A percentile compares a stretch with the other conserved stretches of the same genome.
Evolutionary conservation across 371 early-diverging fungal species (phyloP).

Genomic region (Syncephalastrum racemosum): DNA sequence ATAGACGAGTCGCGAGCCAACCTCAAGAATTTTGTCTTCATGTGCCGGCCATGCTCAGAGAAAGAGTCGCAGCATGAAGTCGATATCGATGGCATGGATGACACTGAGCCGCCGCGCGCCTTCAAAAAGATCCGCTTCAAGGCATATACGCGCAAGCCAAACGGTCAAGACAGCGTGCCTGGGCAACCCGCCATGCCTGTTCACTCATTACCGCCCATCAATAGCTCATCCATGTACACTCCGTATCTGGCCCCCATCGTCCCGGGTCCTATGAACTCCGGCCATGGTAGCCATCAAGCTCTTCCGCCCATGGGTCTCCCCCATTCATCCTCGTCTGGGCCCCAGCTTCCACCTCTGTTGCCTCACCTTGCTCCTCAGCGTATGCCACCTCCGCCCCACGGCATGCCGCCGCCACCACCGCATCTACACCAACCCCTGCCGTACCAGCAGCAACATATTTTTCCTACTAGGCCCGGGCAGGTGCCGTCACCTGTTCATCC

Average conservation of each 20-base stretch:
- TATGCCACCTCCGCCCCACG: slow-evolving; percentile 1
- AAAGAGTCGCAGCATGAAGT: slow-evolving; percentile 17
- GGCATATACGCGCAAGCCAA: slow-evolving; percentile 1
- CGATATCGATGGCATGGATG: slow-evolving; percentile 22
- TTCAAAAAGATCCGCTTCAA: neutral
- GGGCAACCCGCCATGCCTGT: neutral
- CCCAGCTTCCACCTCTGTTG: slow-evolving; percentile 6
- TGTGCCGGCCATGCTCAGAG: slow-evolving; percentile 41
- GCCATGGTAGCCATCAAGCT: neutral
- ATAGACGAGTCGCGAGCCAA: slow-evolving; percentile 26
- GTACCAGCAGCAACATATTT: no score
- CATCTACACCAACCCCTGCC: no score
- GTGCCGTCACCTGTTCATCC: neutral
- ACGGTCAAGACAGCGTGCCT: slow-evolving; percentile 5
- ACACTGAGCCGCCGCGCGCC: neutral
- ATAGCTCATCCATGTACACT: neutral
- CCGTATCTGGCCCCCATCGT: neutral
- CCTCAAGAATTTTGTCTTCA: slow-evolving; percentile 38
- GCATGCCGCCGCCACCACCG: slow-evolving; percentile 6
- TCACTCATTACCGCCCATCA: slow-evolving; percentile 4
- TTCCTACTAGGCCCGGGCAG: neutral
- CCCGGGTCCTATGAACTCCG: no score
- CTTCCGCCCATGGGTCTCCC: neutral
- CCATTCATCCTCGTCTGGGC: neutral
- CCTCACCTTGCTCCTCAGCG: slow-evolving; percentile 8